phyloP scores from a whole-genome alignment of 305 asterid genomes.

The Solanum hybrid region DNA sequence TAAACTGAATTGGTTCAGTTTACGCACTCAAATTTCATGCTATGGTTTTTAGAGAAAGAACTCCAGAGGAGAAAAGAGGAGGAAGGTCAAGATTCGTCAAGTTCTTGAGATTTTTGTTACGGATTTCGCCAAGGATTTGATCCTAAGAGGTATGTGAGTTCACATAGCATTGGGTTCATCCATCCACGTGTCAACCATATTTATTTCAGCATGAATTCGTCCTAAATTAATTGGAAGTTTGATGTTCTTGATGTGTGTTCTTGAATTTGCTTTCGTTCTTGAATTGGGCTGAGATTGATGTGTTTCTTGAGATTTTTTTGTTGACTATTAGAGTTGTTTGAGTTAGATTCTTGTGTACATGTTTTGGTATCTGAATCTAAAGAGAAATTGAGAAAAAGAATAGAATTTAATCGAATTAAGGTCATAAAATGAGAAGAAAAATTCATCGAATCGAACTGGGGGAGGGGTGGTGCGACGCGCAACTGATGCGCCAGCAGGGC shows the following conservation, averaged over 20 bases:
- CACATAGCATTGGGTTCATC: neutral
- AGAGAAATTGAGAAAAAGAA: neutral
- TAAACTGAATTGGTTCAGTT: too few relatives aligned
- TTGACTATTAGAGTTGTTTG: neutral
- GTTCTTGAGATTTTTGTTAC: neutral
- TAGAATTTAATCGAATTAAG: neutral
- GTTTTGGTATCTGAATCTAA: neutral
- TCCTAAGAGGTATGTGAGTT: neutral
- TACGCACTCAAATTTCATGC: neutral
- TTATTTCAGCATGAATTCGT: neutral
- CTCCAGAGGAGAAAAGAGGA: neutral
- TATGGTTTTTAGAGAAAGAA: neutral
- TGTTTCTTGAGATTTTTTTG: neutral
- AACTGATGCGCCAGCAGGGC: neutral
- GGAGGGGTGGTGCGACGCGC: neutral
- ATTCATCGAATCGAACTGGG: too few relatives aligned
- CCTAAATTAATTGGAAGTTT: neutral
- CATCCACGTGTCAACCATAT: neutral
- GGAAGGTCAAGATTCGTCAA: neutral
- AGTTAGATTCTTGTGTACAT: neutral
- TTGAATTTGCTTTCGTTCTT: neutral
- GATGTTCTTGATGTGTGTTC: neutral
- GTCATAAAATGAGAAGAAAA: neutral
- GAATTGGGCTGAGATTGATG: neutral
- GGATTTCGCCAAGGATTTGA: neutral